Evolutionary conservation across 768 basidiomycete genomes (phyloP), one percentile per base, ranked within the genome.

Genomic region (Pulveroboletus sp.): DNA sequence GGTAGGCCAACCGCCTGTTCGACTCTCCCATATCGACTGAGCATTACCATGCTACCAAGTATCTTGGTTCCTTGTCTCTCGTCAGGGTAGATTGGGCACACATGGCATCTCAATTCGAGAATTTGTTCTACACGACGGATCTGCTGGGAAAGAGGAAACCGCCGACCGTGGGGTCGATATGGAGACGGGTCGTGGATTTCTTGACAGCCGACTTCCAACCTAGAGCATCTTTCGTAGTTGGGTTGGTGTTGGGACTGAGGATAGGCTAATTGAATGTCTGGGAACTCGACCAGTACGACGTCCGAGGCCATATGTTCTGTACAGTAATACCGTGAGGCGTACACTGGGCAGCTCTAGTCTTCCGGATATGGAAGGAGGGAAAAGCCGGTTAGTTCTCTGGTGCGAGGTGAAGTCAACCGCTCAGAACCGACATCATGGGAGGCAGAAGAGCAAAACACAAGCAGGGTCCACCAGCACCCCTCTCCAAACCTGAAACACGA

Each of bases 151-250:
- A 63, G 9, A 75, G 63, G 52, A 76, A 69, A 43, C 76, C 90
- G 3, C 86, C 89, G 2, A 89, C 80, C 4, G 66, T 90, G 46
- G 64, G 66, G 17, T 78, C 82, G 3, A 61, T 87, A 24, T 90
- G 86, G 79, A 75, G 63, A 35, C 83, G 83, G 78, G 57, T 84
- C 21, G 66, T 87, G 21, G 74, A 90, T 67, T 96, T 97, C 71
- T 70, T 97, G 66, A 89, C 88, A 0, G 89, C 93, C 7, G 91
- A 96, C 64, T 94, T 97, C 69, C 94, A 93, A 62, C 87, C 85
- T 39, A 73, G 93, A 54, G 93, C 93, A 2, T 85, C 88, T 12
- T 96, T 96, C 69, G 59, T 93, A 31, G 91, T 83, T 5, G 94
- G 94, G 8, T 75, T 96, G 50, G 77, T 73, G 1, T 71, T 97